Conservation (phyloP, 495 filamentous ascomycete genomes). For the Thermochaetoides thermophila region DNA sequence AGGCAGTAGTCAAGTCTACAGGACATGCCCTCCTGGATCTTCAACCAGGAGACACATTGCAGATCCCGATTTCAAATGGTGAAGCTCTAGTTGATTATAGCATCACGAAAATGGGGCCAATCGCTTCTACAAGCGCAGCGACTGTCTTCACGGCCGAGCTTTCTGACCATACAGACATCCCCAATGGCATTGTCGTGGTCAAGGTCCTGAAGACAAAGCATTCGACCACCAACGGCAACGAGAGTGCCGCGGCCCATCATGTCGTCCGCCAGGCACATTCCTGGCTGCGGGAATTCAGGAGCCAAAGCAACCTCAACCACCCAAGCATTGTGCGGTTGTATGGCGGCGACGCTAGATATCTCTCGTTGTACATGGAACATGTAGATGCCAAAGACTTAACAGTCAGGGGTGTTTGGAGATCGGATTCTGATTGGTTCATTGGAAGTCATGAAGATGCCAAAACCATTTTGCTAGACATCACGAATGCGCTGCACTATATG, state of each 20-base stretch:
- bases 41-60: conserved; percentile 25
- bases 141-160: conserved; percentile 36
- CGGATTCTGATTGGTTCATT: conserved; percentile 22
- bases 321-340: conserved; percentile 33
- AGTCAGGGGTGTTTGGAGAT: conserved; percentile 25
- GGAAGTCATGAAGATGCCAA: conserved; percentile 25
- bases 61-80: conserved; percentile 25
- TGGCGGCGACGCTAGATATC: conserved; percentile 33
- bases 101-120: conserved; percentile 30
- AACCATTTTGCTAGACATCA: conserved; percentile 32
- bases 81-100: conserved; percentile 29
- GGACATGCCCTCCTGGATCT: conserved; percentile 32
- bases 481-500: conserved; percentile 30
- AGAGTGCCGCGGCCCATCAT: conserved; percentile 18
- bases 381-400: conserved; percentile 32
- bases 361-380: conserved; percentile 38
- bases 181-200: conserved; percentile 31
- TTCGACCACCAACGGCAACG: neutral
- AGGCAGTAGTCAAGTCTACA: conserved; percentile 26
- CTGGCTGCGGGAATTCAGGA: conserved; percentile 34
- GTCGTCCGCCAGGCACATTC: conserved; percentile 36
- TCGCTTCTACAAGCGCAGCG: conserved; percentile 29
- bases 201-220: conserved; percentile 32
- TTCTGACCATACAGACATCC: conserved; percentile 26
- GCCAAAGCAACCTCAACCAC: conserved; percentile 31